Conservation (phyloP, 768 basidiomycete genomes). For the Steccherinum ochraceum region DNA sequence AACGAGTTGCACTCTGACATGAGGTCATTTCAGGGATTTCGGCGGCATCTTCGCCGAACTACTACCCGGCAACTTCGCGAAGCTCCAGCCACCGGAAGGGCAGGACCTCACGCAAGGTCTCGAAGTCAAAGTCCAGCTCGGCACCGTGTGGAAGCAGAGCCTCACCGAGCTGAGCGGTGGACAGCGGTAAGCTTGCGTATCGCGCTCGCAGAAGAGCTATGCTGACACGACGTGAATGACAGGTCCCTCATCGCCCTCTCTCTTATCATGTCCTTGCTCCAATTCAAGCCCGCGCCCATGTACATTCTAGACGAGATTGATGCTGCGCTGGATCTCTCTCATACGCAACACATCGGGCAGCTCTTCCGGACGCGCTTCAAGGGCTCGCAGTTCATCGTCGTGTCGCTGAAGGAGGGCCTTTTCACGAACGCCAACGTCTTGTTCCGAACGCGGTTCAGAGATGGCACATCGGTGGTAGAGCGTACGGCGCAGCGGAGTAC, state of each 20-base stretch:
- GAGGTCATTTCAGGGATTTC: slow-evolving; percentile 96
- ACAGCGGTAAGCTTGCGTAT: slow-evolving; percentile 62
- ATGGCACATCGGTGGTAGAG: slow-evolving; percentile 90
- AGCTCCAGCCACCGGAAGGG: slow-evolving; percentile 88
- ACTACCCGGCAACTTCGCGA: slow-evolving; percentile 93
- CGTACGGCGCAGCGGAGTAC: slow-evolving; percentile 63
- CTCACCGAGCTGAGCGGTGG: slow-evolving; percentile 96
- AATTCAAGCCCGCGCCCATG: slow-evolving; percentile 99
- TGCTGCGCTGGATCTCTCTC: slow-evolving; percentile 91
- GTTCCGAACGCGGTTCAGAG: slow-evolving; percentile 88
- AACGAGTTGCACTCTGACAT: neutral
- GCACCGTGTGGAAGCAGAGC: slow-evolving; percentile 95
- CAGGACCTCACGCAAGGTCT: slow-evolving; percentile 92
- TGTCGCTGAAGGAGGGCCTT: slow-evolving; percentile 92
- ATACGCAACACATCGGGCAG: slow-evolving; percentile 96
- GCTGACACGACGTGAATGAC: neutral
- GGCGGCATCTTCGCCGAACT: slow-evolving; percentile 95
- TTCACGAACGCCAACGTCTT: slow-evolving; percentile 97
- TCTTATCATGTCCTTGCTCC: slow-evolving; percentile 97
- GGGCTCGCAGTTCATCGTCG: slow-evolving; percentile 97
- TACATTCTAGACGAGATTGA: slow-evolving; percentile 99
- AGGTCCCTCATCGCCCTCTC: slow-evolving; percentile 97
- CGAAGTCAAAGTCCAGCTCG: slow-evolving; percentile 95
- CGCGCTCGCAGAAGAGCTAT: neutral
- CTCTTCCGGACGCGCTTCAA: slow-evolving; percentile 98